Base-by-base conservation (phyloP, 441 rosid genomes). In the Erysimum cheiri region DNA sequence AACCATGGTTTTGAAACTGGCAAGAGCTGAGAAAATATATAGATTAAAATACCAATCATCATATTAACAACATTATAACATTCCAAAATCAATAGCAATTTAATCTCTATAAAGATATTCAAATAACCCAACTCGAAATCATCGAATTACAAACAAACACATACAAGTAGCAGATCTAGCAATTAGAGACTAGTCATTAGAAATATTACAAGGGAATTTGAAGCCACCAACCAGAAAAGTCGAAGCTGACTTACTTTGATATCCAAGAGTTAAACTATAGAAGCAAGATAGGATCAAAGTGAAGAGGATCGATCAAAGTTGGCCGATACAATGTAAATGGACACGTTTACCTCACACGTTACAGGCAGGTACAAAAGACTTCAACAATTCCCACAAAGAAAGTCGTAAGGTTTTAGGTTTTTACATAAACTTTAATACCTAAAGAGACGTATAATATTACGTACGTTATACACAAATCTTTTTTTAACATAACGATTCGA, bases 1-100 rank as follows among this genome's bases (percentile, higher is more conserved):
- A 67, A 32, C 10, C 71, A 67, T 67, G 32, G 44, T n/a, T 67
- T 54, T 13, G 50, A 49, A 48, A 36, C 26, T 35, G 22, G 32
- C 22, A 35, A 35, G 40, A 37, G 15, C 70, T 52, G 6, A 43
- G 55, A 13, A 14, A 50, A n/a, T n/a, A n/a, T n/a, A 26, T 14
- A 26, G 1, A 65, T 37, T 7, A 64, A 50, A 0, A 1, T 9
- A 24, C 2, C 3, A 19, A 3, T 22, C 37, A 26, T 11, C 8
- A n/a, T 8, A 49, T 26, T 36, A 37, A 28, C 17, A 26, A n/a
- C 11, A 6, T 10, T 5, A 33, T 33, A 19, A 48, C 44, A 33
- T 17, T 64, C 9, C 13, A 33, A 46, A 35, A 48, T 22, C 46
- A 32, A 33, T 48, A 4, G 7, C 19, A 28, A 13, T 7, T 40